phyloP scores from a whole-genome alignment of 192 early-diverging fungal species.

The Coemansia sp. region DNA sequence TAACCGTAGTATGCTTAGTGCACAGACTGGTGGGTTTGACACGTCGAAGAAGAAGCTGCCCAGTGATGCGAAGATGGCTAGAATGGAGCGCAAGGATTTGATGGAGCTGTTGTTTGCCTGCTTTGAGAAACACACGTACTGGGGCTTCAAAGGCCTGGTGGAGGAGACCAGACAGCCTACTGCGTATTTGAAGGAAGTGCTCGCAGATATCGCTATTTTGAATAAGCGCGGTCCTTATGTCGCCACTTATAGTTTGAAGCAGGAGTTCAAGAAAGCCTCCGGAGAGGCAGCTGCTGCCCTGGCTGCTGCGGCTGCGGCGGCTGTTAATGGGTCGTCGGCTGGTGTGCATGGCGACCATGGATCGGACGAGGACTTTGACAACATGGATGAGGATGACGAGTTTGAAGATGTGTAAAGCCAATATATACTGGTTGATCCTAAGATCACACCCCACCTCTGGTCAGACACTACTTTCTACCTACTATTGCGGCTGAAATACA shows the following conservation, averaged over 20 bases:
- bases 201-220: slow-evolving; percentile 77
- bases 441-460: not conserved
- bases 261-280: slow-evolving; percentile 68
- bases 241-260: slow-evolving; percentile 82
- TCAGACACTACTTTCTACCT: no score
- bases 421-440: not conserved
- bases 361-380: slow-evolving; percentile 25
- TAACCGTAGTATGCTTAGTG: slow-evolving; percentile 49
- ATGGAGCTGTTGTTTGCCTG: slow-evolving; percentile 80
- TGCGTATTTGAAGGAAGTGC: slow-evolving; percentile 81
- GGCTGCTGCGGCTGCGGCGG: slow-evolving; percentile 25
- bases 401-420: slow-evolving; percentile 52
- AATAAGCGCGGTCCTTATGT: slow-evolving; percentile 84
- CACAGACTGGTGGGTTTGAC: slow-evolving; percentile 40
- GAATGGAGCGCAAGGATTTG: slow-evolving; percentile 83
- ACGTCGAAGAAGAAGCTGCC: slow-evolving; percentile 53
- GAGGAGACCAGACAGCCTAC: slow-evolving; percentile 83
- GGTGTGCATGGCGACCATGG: slow-evolving; percentile 4
- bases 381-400: slow-evolving; percentile 52
- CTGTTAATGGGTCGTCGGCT: slow-evolving; percentile 6
- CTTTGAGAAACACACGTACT: slow-evolving; percentile 82
- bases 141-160: slow-evolving; percentile 81
- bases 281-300: slow-evolving; percentile 21
- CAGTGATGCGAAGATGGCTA: slow-evolving; percentile 75
- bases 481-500: no score